Base-by-base conservation (phyloP, 176 grass and related monocot genomes). In the Triticum dicoccoides region DNA sequence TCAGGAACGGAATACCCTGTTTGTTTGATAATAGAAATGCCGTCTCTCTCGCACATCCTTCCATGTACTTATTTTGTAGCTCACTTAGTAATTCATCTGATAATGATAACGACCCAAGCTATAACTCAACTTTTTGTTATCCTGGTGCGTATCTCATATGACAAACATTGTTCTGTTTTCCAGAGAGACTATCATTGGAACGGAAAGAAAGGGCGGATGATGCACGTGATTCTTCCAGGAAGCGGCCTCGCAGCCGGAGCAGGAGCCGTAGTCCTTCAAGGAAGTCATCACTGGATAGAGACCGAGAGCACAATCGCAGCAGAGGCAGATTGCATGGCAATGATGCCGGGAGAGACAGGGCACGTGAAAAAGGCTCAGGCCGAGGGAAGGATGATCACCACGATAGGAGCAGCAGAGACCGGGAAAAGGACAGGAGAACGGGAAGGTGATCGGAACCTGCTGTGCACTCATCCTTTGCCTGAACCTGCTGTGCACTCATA, bases 211-310 rank as follows among this genome's bases (percentile, higher is more conserved):
- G 73, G 84, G 35, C 42, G 24, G 87, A 77, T 23, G 83, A 91
- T 80, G 82, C 66, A 37, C 77, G 82, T 39, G 94, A 92, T 84
- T 84, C 87, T 85, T 84, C 77, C 39, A 93, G 87, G 86, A 99
- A 94, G 68, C 87, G 86, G 23, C 87, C 29, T 54, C 87, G 85
- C 39, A 95, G 91, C 80, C 79, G 65, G 33, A 99, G 94, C 68
- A 93, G 80, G 86, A 98, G 91, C 71, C 88, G 51, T 69, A 99
- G 97, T 76, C 94, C 97, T 49, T 69, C 65, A 63, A 95, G 90
- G 74, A 99, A 86, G 61, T 89, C 45, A 20, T 76, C 87, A 41
- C 85, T 86, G 39, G 95, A 95, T 73, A 91, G 88, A 86, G 93
- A 91, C 11, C 69, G 93, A 82, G 96, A 88, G 25, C 84, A 91